Base-by-base conservation (phyloP, 139 green algal genomes). In the Gonium pectorale region DNA sequence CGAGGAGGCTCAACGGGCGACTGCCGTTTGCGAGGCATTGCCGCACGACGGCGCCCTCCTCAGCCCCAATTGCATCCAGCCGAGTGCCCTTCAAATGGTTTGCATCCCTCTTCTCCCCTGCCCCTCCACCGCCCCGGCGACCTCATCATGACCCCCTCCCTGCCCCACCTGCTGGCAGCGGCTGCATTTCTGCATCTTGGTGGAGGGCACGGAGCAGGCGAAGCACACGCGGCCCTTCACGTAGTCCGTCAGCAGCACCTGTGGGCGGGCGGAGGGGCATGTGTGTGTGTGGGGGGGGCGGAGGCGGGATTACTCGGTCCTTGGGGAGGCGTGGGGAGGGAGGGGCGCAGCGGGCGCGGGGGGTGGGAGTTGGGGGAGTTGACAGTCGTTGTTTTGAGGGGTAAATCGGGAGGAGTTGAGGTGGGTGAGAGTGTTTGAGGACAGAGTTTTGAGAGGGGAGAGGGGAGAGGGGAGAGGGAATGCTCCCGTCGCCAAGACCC, bases 221-320 rank as follows among this genome's bases (percentile, higher is more conserved):
- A 62, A 70, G 74, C 74, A 82, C 29, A 82, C 74, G n/a, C 74
- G 56, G 41, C 74, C 74, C 74, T 82, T 82, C 13, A 82, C 40
- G n/a, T 71, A 72, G 74, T 82, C 74, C 27, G 74, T 82, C 13
- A 82, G 38, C 74, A 82, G 43, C 59, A 60, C 40, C 72, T 80
- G 71, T n/a, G 5, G 11, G 13, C 13, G 52, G 9, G 9, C 8
- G 52, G 52, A 22, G 52, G 15, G 52, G 3, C 21, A 27, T 33
- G 54, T 9, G 72, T 31, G 51, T 0, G 7, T 26, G 22, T 38
- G 51, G 35, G 33, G 15, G 49, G 13, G 62, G 3, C n/a, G 62
- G 62, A 24, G 62, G 22, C 27, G 37, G 59, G 22, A 29, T 37
- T 37, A 67, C 2, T 27, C 11, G 27, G 22, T 24, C 5, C 8